Evolutionary conservation across 805 yeast genomes (phyloP), one percentile per base, ranked within the genome.

Genomic region (Yamadazyma endophytica): DNA sequence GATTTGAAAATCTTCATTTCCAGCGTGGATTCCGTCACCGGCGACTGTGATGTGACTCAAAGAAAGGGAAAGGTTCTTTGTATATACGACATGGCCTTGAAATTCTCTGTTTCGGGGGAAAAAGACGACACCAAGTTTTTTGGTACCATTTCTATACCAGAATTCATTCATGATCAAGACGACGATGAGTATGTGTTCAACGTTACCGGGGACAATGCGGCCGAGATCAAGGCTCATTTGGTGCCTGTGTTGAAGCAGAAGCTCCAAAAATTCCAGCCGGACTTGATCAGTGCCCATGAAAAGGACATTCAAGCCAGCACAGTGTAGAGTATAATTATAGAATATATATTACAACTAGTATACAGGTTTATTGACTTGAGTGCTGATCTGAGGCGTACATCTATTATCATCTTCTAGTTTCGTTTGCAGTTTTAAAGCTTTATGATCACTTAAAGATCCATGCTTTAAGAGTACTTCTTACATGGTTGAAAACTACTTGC

Each of bases 41-140:
- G 94, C 14, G 92, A 84, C 53, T 82, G 92, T 46, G 84, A 83
- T 47, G 89, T 84, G 9, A 79, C 86, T 14, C 90, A 84, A 56
- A 73, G 94, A 62, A 84, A 84, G 56, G 90, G 90, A 6, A 81
- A 78, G 56, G 85, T 80, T 16, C 73, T 77, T 46, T 82, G 90
- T 49, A 79, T 83, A 29, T 83, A 73, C 47, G 94, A 84, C 49
- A 52, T 83, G 68, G 61, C 62, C 26, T 52, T 83, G 28, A 66
- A 62, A 40, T 66, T 83, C 36, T 47, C 59, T 7, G 62, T 77
- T 13, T 47, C 53, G 21, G 67, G 73, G 9, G 44, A 50, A 17
- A 60, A 54, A 6, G 56, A 49, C 5, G 68, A 64, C n/a, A 66
- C 61, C 28, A 35, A 44, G 9, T 43, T 60, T 25, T 44, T 49